phyloP scores from a whole-genome alignment of 2,329 filamentous ascomycete species.

The Zymoseptoria ardabiliae region DNA sequence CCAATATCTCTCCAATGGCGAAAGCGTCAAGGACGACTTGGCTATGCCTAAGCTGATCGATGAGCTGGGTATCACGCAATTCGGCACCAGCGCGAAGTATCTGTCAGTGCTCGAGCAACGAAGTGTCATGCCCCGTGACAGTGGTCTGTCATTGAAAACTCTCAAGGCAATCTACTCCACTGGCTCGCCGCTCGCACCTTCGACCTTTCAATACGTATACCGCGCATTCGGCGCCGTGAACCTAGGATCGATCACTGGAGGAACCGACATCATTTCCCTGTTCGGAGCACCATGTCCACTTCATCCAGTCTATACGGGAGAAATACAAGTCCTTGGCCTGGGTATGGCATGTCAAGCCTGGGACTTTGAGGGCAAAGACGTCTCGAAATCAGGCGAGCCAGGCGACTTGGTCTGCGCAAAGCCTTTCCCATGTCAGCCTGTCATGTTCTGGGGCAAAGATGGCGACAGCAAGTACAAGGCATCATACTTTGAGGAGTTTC shows the following conservation, averaged over 20 bases:
- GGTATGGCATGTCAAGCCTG: conserved; percentile 46
- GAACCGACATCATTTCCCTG: conserved; percentile 92
- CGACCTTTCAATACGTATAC: conserved; percentile 88
- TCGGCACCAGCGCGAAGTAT: conserved; percentile 91
- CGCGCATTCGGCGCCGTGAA: conserved; percentile 77
- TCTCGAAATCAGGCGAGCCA: conserved; percentile 57
- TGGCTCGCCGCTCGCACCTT: conserved; percentile 83
- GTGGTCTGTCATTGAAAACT: conserved; percentile 50
- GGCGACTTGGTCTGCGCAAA: conserved; percentile 82
- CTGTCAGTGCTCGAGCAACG: conserved; percentile 84
- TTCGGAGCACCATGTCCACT: conserved; percentile 73
- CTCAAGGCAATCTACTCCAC: conserved; percentile 89
- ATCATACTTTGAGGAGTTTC: conserved; percentile 84
- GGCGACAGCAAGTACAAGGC: conserved; percentile 70
- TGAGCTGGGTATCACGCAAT: conserved; percentile 77
- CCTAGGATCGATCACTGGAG: conserved; percentile 87
- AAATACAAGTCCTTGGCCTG: conserved; percentile 44
- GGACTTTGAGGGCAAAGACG: conserved; percentile 49
- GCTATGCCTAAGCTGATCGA: conserved; percentile 79
- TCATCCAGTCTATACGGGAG: conserved; percentile 43
- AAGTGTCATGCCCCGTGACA: conserved; percentile 49
- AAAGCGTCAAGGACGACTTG: conserved; percentile 59
- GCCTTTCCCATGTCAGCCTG: conserved; percentile 85
- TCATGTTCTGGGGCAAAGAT: conserved; percentile 73
- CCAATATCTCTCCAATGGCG: conserved; percentile 41